Percentiles rank a stretch among this genome's conserved stretches.
Conservation (phyloP, 331 rosid species). For the Acacia pycnantha region DNA sequence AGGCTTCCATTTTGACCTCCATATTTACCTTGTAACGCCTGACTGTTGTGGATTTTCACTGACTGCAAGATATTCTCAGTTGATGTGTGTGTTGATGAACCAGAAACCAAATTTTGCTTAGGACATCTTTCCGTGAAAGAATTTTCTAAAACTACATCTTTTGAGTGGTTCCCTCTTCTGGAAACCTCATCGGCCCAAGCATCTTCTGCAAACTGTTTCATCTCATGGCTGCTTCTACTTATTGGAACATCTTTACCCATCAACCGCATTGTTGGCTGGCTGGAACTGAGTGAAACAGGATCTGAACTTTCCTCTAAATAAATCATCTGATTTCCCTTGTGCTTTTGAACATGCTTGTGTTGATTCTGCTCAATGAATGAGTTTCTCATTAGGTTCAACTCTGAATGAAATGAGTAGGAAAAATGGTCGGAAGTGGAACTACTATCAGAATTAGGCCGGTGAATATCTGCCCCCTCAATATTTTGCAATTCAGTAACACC, state of each 20-base stretch:
- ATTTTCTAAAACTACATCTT: constrained; percentile 30
- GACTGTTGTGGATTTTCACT: constrained; percentile 34
- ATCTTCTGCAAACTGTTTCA: constrained; percentile 45
- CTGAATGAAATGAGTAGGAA: constrained; percentile 38
- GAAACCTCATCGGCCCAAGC: constrained; percentile 52
- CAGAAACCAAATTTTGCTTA: constrained; percentile 36
- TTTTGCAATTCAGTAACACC: constrained; percentile 51
- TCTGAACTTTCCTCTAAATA: constrained; percentile 42
- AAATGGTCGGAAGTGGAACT: constrained; percentile 39
- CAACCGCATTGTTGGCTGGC: constrained; percentile 77
- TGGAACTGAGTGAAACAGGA: constrained; percentile 27
- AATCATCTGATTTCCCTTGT: constrained; percentile 31
- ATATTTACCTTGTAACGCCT: constrained; percentile 24
- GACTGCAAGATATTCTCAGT: constrained; percentile 33
- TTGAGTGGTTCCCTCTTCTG: constrained; percentile 38
- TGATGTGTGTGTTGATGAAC: constrained; percentile 29
- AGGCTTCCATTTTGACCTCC: constrained; percentile 37
- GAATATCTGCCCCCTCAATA: constrained; percentile 43
- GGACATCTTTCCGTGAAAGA: constrained; percentile 34
- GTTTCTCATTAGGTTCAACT: constrained; percentile 31
- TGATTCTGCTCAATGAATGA: constrained; percentile 44
- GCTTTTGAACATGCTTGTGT: constrained; percentile 37
- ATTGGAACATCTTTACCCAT: constrained; percentile 85
- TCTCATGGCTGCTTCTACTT: constrained; percentile 55
- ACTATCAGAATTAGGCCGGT: constrained; percentile 42